Percentiles rank a stretch among this genome's conserved stretches.
These are phyloP conservation scores for Neurospora sp. DNA, from an alignment of 2,329 filamentous ascomycete genomes.

Conservation along the genomic window DNA sequence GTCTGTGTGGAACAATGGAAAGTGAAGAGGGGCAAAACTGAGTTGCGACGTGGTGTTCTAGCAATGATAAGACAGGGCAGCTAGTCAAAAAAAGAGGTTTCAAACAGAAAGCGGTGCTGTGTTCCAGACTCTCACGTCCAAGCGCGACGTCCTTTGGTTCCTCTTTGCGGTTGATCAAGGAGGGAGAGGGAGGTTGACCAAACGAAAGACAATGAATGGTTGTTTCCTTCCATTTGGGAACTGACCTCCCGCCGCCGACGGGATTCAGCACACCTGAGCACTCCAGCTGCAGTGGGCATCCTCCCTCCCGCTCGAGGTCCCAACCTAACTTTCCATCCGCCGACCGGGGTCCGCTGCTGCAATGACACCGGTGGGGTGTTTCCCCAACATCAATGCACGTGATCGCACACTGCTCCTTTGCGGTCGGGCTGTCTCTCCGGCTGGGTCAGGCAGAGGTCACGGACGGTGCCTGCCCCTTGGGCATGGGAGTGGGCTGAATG, in stretches of 20 bases:
- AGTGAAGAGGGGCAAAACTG: not conserved
- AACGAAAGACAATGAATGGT: not conserved
- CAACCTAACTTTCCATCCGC: not conserved
- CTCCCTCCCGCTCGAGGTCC: not conserved
- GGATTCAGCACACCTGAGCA: not conserved
- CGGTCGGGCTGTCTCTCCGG: not conserved
- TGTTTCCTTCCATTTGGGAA: not conserved
- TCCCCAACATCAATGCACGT: not conserved
- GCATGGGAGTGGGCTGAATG: not conserved
- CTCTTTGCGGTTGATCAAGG: not conserved
- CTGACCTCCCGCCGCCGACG: not conserved
- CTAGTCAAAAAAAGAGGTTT: not conserved
- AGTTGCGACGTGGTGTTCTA: not conserved
- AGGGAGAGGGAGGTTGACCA: not conserved
- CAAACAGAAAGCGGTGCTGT: not conserved
- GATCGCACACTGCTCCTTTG: not conserved
- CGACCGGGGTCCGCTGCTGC: constrained; percentile 7
- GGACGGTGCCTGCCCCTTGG: not conserved
- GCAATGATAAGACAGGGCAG: not conserved
- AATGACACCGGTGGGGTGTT: constrained; percentile 6
- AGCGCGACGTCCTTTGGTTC: not conserved
- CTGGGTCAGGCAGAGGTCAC: not conserved
- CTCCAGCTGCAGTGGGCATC: not conserved
- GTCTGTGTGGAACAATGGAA: not conserved
- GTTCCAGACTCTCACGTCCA: not conserved